phyloP scores from a whole-genome alignment of 768 basidiomycete genomes.

The Tricholoma sp. region DNA sequence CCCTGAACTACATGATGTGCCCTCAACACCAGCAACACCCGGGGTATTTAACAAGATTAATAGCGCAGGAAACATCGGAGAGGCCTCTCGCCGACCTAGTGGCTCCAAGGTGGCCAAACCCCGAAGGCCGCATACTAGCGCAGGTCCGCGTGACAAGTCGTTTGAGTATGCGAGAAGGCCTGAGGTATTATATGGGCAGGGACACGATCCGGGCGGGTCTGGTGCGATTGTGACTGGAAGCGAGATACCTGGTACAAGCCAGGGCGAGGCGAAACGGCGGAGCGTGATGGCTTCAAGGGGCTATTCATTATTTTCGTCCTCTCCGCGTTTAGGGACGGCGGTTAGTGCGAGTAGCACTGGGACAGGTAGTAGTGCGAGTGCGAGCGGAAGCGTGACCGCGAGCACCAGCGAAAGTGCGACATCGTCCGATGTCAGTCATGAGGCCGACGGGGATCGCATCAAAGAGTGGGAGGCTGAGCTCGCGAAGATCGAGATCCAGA shows the following conservation, averaged over 20 bases:
- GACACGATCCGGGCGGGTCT: slow-evolving; percentile 4
- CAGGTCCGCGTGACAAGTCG: slow-evolving; percentile 60
- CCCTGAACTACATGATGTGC: slow-evolving; percentile 20
- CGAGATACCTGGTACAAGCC: slow-evolving; percentile 14
- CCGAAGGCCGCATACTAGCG: slow-evolving; percentile 68
- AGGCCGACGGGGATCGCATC: slow-evolving; percentile 34
- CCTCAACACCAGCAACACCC: slow-evolving; percentile 38
- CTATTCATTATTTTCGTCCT: slow-evolving; percentile 10
- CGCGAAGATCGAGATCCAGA: slow-evolving; percentile 60
- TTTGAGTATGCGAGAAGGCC: slow-evolving; percentile 21
- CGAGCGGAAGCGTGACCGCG: slow-evolving; percentile 19
- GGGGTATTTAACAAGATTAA: slow-evolving; percentile 4
- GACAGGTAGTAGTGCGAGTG: slow-evolving; percentile 20
- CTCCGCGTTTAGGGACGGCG: slow-evolving; percentile 20
- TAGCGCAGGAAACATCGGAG: slow-evolving; percentile 10
- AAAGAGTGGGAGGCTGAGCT: slow-evolving; percentile 80
- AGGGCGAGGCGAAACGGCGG: slow-evolving; percentile 11
- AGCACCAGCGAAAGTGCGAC: slow-evolving; percentile 24
- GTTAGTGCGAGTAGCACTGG: slow-evolving; percentile 32
- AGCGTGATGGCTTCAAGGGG: slow-evolving; percentile 14
- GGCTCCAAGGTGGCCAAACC: slow-evolving; percentile 15
- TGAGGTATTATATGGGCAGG: not conserved
- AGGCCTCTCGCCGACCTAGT: not conserved
- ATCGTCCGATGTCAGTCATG: slow-evolving; percentile 20
- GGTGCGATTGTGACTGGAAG: slow-evolving; percentile 6